phyloP scores from a whole-genome alignment of 306 rosid genomes.

The Mucuna pruriens region DNA sequence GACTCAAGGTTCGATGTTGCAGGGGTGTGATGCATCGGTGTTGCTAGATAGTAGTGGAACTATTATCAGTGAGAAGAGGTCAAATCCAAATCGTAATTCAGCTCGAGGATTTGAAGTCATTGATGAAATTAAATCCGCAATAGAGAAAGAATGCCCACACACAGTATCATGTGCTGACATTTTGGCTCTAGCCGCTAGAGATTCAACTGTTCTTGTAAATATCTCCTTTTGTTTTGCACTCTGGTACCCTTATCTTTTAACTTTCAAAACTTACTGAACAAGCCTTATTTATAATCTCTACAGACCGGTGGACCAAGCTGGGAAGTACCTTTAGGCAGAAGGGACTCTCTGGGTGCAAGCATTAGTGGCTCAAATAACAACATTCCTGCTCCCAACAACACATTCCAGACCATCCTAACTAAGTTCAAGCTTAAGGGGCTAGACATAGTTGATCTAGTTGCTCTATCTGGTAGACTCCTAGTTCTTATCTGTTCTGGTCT shows the following conservation, averaged over 20 bases:
- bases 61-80: constrained; percentile 76
- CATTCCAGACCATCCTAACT: constrained; percentile 83
- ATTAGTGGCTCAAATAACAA: constrained; percentile 92
- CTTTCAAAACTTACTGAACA: not conserved
- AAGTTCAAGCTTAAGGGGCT: constrained; percentile 85
- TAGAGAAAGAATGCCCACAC: constrained; percentile 83
- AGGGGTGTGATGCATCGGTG: constrained; percentile 94
- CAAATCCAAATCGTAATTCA: constrained; percentile 80
- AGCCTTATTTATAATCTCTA: constrained; percentile 25
- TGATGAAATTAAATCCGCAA: constrained; percentile 85
- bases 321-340: constrained; percentile 89
- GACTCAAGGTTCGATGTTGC: constrained; percentile 39
- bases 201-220: constrained; percentile 80
- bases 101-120: constrained; percentile 82
- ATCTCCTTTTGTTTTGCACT: constrained; percentile 18
- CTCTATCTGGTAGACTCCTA: constrained; percentile 71
- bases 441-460: constrained; percentile 83
- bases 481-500: not conserved
- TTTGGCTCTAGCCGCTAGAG: constrained; percentile 84
- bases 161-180: constrained; percentile 95
- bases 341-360: constrained; percentile 83
- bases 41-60: constrained; percentile 78
- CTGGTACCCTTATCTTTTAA: not conserved
- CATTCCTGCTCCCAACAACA: constrained; percentile 97
- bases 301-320: constrained; percentile 90